These are phyloP conservation scores for Nymphaea colorata DNA, from an alignment of 164 flowering plant genomes.

Conservation along the genomic window DNA sequence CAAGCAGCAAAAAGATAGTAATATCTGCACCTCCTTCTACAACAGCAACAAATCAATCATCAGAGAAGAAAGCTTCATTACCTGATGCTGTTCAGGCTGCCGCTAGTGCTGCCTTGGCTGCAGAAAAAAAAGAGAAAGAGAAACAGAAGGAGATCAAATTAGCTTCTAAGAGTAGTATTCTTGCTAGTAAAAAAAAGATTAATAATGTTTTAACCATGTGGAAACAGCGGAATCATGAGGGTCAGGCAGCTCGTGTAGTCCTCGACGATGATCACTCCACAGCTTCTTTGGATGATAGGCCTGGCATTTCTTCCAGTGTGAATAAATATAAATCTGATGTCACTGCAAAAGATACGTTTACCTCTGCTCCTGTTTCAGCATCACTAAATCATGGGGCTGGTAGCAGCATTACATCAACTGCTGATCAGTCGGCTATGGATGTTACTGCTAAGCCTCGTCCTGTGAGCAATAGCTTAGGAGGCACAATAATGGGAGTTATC, in stretches of 20 bases:
- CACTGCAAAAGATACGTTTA: slow-evolving; percentile 27
- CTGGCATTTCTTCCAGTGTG: slow-evolving; percentile 17
- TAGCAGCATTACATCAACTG: slow-evolving; percentile 8
- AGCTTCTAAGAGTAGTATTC: slow-evolving; percentile 85
- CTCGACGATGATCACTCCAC: slow-evolving; percentile 44
- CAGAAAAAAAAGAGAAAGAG: slow-evolving; percentile 98
- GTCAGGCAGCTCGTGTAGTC: slow-evolving; percentile 80
- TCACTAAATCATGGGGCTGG: slow-evolving; percentile 1
- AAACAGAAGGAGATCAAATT: slow-evolving; percentile 75
- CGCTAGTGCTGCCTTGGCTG: slow-evolving; percentile 88
- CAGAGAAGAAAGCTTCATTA: slow-evolving; percentile 43
- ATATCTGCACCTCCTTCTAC: slow-evolving; percentile 98
- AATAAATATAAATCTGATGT: slow-evolving; percentile 38
- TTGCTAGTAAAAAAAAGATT: slow-evolving; percentile 96
- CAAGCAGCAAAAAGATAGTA: slow-evolving; percentile 54
- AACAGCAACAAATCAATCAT: slow-evolving; percentile 33
- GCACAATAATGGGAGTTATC: slow-evolving; percentile 79
- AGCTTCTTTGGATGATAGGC: slow-evolving; percentile 34
- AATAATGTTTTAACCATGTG: slow-evolving; percentile 88
- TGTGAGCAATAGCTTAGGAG: slow-evolving; percentile 54
- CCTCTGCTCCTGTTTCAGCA: slow-evolving; percentile 21
- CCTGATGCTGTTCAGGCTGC: slow-evolving; percentile 99
- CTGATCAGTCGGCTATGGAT: slow-evolving; percentile 27
- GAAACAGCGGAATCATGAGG: slow-evolving; percentile 97
- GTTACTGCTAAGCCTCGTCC: slow-evolving; percentile 41